Conservation (phyloP, 805 yeast genomes). For the Myxozyma melibiosi region DNA sequence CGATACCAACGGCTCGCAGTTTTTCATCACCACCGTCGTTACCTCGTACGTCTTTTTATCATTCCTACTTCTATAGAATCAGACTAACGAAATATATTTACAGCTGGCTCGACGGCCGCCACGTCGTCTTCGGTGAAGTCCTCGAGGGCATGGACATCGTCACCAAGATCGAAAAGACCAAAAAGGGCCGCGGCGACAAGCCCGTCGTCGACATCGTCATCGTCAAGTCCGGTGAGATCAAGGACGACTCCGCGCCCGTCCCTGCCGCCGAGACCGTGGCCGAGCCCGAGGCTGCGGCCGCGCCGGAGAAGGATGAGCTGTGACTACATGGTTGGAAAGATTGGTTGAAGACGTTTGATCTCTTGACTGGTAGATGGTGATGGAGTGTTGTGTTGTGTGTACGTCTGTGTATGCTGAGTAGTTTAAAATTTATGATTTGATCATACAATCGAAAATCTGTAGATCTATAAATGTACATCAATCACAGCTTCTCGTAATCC, state of each 20-base stretch:
- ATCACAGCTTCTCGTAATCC: conserved; percentile 77
- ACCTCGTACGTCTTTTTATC: conserved; percentile 49
- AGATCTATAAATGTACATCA: too few relatives aligned
- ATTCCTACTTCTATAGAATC: too few relatives aligned
- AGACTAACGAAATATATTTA: neutral
- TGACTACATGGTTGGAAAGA: conserved; percentile 31
- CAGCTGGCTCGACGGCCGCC: conserved; percentile 85
- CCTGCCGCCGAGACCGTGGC: conserved; percentile 24
- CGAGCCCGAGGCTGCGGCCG: conserved; percentile 34
- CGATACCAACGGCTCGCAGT: conserved; percentile 83
- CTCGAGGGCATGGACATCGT: conserved; percentile 77
- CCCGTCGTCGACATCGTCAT: conserved; percentile 67
- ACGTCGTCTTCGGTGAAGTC: conserved; percentile 96
- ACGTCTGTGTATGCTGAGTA: neutral
- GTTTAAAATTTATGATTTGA: neutral
- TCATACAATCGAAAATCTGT: neutral
- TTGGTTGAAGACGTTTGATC: conserved; percentile 17
- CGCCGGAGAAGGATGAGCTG: conserved; percentile 37
- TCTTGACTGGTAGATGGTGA: conserved; percentile 21
- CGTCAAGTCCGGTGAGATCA: conserved; percentile 44
- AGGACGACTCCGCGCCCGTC: conserved; percentile 3
- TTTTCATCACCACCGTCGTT: conserved; percentile 88
- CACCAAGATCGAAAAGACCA: conserved; percentile 76
- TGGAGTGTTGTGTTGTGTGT: too few relatives aligned
- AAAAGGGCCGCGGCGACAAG: conserved; percentile 58